A percentile compares a stretch with the other conserved stretches of the same genome.
Evolutionary conservation across 345 rosid genomes (phyloP).

Genomic region (Rhodamnia argentea): DNA sequence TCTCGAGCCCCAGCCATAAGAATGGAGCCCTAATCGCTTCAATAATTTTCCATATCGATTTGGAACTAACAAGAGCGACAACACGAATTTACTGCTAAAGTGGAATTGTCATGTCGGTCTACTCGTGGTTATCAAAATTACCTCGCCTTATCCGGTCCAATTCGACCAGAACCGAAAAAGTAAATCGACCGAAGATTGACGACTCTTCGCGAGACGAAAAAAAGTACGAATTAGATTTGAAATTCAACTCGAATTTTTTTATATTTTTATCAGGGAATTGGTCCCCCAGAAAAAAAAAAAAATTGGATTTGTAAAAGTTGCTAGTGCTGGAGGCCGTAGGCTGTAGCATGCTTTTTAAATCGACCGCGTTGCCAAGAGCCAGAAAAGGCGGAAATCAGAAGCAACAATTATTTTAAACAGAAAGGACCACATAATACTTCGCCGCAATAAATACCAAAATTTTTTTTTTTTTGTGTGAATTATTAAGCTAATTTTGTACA

Average conservation of each 20-base stretch:
- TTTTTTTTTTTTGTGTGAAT: too few species aligned
- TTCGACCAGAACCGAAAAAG: too few species aligned
- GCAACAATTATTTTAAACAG: not conserved
- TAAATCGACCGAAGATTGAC: not conserved
- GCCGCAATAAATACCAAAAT: not conserved
- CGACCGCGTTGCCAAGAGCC: not conserved
- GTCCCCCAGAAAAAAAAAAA: not conserved
- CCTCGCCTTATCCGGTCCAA: too few species aligned
- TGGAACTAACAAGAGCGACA: fast-evolving
- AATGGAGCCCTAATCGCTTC: not conserved
- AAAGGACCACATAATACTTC: not conserved
- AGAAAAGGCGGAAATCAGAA: not conserved
- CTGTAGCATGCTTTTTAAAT: not conserved
- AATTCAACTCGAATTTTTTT: not conserved
- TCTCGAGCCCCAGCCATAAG: not conserved
- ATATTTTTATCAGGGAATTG: not conserved
- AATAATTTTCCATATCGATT: not conserved
- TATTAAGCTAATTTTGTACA: too few species aligned
- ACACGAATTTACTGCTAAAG: not conserved
- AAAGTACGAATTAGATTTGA: not conserved
- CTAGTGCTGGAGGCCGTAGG: not conserved
- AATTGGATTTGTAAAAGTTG: not conserved
- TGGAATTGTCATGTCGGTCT: not conserved
- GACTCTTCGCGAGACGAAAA: too few species aligned
- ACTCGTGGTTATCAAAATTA: too few species aligned